Conservation (phyloP, 2,329 filamentous ascomycete species). For the Alternaria incomplexa region DNA sequence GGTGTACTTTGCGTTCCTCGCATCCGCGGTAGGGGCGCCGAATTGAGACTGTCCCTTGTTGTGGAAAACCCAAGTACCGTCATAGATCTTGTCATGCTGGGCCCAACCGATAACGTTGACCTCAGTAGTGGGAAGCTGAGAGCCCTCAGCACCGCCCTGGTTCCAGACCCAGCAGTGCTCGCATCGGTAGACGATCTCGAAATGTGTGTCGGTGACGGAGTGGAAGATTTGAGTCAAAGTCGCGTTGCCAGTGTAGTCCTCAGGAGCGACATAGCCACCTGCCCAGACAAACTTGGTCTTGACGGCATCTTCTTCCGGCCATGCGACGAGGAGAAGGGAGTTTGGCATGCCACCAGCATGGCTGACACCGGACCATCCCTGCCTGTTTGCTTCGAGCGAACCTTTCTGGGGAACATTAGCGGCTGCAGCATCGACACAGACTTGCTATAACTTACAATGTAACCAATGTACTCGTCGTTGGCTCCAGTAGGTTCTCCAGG, state of each 20-base stretch:
- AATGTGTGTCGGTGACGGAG: conserved; percentile 63
- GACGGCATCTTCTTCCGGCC: conserved; percentile 32
- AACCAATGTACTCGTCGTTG: conserved; percentile 48
- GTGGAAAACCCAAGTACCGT: conserved; percentile 56
- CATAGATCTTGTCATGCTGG: conserved; percentile 52
- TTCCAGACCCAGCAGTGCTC: conserved; percentile 56
- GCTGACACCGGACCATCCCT: conserved; percentile 48
- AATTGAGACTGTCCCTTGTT: conserved; percentile 63
- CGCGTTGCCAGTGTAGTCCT: conserved; percentile 66
- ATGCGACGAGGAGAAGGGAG: conserved; percentile 43
- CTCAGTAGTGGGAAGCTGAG: conserved; percentile 46
- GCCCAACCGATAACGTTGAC: conserved; percentile 62
- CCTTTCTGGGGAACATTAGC: conserved; percentile 35
- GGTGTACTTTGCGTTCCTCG: conserved; percentile 54
- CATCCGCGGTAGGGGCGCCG: conserved; percentile 52
- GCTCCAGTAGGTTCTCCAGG: conserved; percentile 27
- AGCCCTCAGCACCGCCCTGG: conserved; percentile 49
- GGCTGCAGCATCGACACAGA: neutral
- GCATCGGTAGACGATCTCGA: conserved; percentile 70
- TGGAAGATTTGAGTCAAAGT: conserved; percentile 66
- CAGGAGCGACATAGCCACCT: conserved; percentile 65
- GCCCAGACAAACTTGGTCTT: conserved; percentile 43
- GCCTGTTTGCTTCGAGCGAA: conserved; percentile 29
- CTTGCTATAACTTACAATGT: conserved; percentile 32
- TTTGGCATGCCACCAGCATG: conserved; percentile 46